Evolutionary conservation across 2,329 filamentous ascomycete genomes (phyloP), one percentile per base, ranked within the genome.

Genomic region (Fusarium sp.): DNA sequence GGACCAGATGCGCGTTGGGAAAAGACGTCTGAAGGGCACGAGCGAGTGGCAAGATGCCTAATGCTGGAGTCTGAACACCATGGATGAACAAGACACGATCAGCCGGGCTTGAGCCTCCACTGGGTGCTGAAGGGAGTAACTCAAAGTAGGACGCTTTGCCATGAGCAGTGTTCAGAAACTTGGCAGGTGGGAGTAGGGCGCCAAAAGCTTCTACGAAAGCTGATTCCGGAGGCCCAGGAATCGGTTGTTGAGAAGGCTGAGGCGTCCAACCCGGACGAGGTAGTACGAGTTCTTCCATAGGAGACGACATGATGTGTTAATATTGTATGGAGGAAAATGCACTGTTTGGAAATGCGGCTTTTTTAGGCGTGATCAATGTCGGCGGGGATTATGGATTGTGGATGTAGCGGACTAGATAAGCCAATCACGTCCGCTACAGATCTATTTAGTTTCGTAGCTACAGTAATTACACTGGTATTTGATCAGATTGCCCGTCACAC

Each of bases 21-120:
- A 80, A 81, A 0, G 65, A 67, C 0, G 72, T 36, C 2, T 77
- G 75, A 2, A 88, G 75, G 0, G 71, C 65, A 7, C 65, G 73
- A 0, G 79, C 77, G 3, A 87, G 76, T 0, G 84, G 84, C 0
- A 80, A 73, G 53, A 87, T 72, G 22, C 84, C 84, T 5, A 87
- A 71, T 3, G 84, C 82, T 8, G 83, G 81, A 1, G 85, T 87
- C 54, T 85, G 81, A 1, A 86, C 80, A 24, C 85, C 85, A 59
- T 87, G 85, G 1, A 87, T 70, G 33, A 87, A 72, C 0, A 87
- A 75, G 0, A 85, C 78, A 7, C 76, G 78, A 31, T 70, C 46
- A 1, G 72, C 61, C 0, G 62, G 13, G 2, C 36, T 6, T 1
- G 10, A 0, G 3, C 26, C 28, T 10, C 6, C 6, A 1, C 10